Percentiles rank a stretch among this genome's conserved stretches.
These are phyloP conservation scores for Scheffersomyces quercinus DNA, from an alignment of 1,139 yeast species.

Conservation along the genomic window DNA sequence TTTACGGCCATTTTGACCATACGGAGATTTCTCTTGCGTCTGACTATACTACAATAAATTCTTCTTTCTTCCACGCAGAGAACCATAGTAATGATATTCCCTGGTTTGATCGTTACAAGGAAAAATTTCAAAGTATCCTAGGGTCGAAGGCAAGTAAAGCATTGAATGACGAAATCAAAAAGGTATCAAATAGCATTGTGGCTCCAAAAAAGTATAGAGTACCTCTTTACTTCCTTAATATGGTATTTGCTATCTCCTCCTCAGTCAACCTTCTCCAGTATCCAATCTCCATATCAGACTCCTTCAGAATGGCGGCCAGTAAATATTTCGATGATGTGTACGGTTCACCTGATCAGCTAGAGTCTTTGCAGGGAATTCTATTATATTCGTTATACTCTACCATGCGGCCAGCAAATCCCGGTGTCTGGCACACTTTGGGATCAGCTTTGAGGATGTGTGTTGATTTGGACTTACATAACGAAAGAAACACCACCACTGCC, in stretches of 20 bases:
- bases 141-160: slow-evolving; percentile 3
- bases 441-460: slow-evolving; percentile 77
- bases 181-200: slow-evolving; percentile 35
- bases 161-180: slow-evolving; percentile 13
- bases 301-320: slow-evolving; percentile 72
- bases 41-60: slow-evolving; percentile 53
- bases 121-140: slow-evolving; percentile 24
- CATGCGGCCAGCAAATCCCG: slow-evolving; percentile 78
- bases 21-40: slow-evolving; percentile 60
- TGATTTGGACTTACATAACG: slow-evolving; percentile 71
- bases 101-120: slow-evolving; percentile 46
- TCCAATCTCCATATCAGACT: slow-evolving; percentile 66
- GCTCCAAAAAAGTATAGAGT: slow-evolving; percentile 48
- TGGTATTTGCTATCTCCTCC: slow-evolving; percentile 79
- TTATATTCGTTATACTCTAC: slow-evolving; percentile 69
- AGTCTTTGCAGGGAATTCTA: slow-evolving; percentile 70
- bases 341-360: slow-evolving; percentile 60
- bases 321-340: slow-evolving; percentile 60
- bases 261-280: slow-evolving; percentile 73
- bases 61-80: slow-evolving; percentile 7
- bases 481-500: slow-evolving; percentile 23
- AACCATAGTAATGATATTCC: slow-evolving; percentile 32
- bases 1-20: slow-evolving; percentile 68
- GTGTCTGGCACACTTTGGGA: slow-evolving; percentile 91
- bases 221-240: slow-evolving; percentile 62